Base-by-base conservation (phyloP, 2,329 filamentous ascomycete species). In the Arthrobotrys musiformis region DNA sequence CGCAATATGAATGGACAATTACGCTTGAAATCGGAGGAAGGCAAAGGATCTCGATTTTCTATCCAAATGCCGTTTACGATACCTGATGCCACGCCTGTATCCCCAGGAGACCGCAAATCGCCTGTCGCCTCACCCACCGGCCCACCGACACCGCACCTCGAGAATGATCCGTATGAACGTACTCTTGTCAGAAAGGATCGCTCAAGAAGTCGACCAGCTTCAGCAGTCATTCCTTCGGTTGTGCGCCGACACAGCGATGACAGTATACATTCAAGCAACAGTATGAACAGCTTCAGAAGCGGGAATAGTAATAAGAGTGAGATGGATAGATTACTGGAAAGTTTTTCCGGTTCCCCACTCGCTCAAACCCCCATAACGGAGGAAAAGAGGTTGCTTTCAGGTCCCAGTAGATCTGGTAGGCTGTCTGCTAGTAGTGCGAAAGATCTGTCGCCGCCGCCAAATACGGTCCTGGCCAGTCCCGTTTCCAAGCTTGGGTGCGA, bases 1-100 rank as follows among this genome's bases (percentile, higher is more conserved):
- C 89, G 90, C n/a, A 97, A 93, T 81, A 95, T 97, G 92, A 91
- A 94, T 73, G 94, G 93, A 0, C 93, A 97, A 81, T 83, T 97
- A 30, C 89, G 93, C 1, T 84, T 97, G 0, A 94, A 93, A 81
- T 97, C 93, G 0, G 92, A 95, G 81, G 88, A 91, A 81, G 91
- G 91, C 1, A 92, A 91, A 80, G 93, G 94, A 0, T 94, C 93
- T 17, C 88, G 92, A 63, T 97, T 97, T 79, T 89, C 93, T 19
- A 89, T 97, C 24, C 89, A 92, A 79, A 85, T 97, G 30, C 91
- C 91, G 0, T 95, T 97, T 79, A 86, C 60, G 8, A 70, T 77
- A 37, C 60, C 66, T 7, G 66, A 77, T n/a, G 52, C 73, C 9
- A 37, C 73, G 2, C 58, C 72, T 6, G 13, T 64, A 11, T 4